Conservation (phyloP, 768 basidiomycete genomes). For the Mycena galopus region DNA sequence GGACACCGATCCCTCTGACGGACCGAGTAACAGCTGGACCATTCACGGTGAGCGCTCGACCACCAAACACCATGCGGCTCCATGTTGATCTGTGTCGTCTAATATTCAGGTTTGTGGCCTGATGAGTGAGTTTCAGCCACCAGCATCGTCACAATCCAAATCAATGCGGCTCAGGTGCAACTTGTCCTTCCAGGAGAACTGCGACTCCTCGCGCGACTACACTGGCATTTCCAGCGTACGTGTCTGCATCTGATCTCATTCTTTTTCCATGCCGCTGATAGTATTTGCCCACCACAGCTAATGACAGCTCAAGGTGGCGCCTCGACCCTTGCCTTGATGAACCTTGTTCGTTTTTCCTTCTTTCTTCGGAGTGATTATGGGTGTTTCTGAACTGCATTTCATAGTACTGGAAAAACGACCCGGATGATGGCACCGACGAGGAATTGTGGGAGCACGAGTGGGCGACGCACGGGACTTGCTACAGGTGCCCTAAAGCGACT, state of each 20-base stretch:
- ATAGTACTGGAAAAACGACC: slow-evolving; percentile 59
- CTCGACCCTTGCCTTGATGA: slow-evolving; percentile 58
- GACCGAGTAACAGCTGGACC: slow-evolving; percentile 66
- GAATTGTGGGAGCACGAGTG: slow-evolving; percentile 70
- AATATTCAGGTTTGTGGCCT: slow-evolving; percentile 59
- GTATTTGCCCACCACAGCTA: slow-evolving; percentile 51
- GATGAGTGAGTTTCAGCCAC: slow-evolving; percentile 55
- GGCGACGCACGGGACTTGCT: slow-evolving; percentile 58
- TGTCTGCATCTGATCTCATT: not conserved
- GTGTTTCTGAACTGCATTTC: not conserved
- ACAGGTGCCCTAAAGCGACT: not conserved
- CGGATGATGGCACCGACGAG: slow-evolving; percentile 51
- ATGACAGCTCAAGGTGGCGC: slow-evolving; percentile 55
- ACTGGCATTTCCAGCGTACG: slow-evolving; percentile 53
- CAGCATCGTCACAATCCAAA: not conserved
- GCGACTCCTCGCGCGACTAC: slow-evolving; percentile 61
- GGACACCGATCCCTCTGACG: slow-evolving; percentile 60
- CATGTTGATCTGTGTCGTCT: not conserved
- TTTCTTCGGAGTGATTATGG: not conserved
- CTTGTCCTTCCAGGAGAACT: slow-evolving; percentile 54
- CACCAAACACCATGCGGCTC: not conserved
- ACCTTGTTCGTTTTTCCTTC: slow-evolving; percentile 9
- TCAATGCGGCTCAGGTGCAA: slow-evolving; percentile 56
- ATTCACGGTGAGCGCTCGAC: slow-evolving; percentile 46
- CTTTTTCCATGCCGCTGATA: no score